Evolutionary conservation across 192 early-diverging fungal species (phyloP).

Genomic region (Entomortierella beljakovae): DNA sequence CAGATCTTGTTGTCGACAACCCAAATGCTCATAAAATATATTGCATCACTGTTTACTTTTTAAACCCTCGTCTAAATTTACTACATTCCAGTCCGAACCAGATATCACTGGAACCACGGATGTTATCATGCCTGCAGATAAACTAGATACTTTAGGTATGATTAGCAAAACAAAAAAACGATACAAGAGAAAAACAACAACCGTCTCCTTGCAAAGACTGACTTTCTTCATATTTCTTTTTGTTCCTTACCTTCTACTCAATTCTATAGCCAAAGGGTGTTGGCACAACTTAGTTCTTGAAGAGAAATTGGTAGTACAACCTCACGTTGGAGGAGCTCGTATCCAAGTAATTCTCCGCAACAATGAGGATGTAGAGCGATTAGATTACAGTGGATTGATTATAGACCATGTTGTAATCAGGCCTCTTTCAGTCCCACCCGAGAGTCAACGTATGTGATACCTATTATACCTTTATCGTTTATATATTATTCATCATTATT

Average conservation of each 20-base stretch:
- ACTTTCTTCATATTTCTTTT: no score
- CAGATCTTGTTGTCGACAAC: background rate
- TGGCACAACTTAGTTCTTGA: conserved; percentile 13
- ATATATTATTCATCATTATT: no score
- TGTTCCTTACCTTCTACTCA: background rate
- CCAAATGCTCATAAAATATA: background rate
- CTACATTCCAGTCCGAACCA: no score
- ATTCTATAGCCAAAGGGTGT: background rate
- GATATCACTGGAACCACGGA: background rate
- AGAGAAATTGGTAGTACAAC: conserved; percentile 13
- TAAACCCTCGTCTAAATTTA: background rate
- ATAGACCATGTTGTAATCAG: conserved; percentile 9
- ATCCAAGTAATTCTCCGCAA: conserved; percentile 4
- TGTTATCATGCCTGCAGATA: background rate
- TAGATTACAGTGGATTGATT: conserved; percentile 3
- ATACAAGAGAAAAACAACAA: no score
- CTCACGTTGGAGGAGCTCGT: background rate
- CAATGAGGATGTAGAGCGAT: background rate
- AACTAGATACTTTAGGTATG: background rate
- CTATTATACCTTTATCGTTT: no score
- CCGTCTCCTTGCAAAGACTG: no score
- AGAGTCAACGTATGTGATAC: background rate
- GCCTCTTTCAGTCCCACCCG: background rate
- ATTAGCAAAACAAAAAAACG: no score
- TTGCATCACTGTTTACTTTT: background rate